Conservation (phyloP, 768 basidiomycete species). For the Phylloporus sp. region DNA sequence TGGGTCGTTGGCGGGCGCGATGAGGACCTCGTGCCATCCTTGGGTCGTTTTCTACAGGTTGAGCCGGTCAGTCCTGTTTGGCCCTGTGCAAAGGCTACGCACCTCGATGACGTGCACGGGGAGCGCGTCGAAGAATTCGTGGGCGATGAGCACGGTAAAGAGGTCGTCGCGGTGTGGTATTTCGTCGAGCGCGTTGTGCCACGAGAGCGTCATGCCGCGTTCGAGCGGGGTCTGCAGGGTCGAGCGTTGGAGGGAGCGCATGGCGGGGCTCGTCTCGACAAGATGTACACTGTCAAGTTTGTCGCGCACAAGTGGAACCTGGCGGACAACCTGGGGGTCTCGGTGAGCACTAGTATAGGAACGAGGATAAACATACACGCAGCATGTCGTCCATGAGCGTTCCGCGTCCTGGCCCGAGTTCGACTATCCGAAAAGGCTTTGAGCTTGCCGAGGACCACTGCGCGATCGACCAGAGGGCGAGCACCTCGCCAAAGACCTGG, state of each 20-base stretch:
- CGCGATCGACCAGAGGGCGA: constrained; percentile 82
- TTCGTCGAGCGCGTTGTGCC: constrained; percentile 74
- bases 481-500: constrained; percentile 94
- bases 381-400: constrained; percentile 89
- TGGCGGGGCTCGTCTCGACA: constrained; percentile 72
- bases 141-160: constrained; percentile 87
- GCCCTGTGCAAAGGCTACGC: constrained; percentile 1
- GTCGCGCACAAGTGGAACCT: constrained; percentile 37
- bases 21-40: constrained; percentile 85
- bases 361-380: constrained; percentile 45
- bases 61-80: not conserved
- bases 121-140: constrained; percentile 97
- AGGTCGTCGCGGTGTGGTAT: constrained; percentile 44
- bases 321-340: constrained; percentile 45
- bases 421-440: constrained; percentile 64
- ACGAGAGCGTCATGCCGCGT: constrained; percentile 44
- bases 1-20: constrained; percentile 48
- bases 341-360: not conserved
- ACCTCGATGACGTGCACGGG: constrained; percentile 91
- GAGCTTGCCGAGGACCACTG: constrained; percentile 64
- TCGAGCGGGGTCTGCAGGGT: constrained; percentile 39
- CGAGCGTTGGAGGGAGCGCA: constrained; percentile 59
- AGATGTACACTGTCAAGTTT: constrained; percentile 57
- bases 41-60: constrained; percentile 59
- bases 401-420: constrained; percentile 92